Base-by-base conservation (phyloP, 1,139 yeast species). In the Pichia sp. region DNA sequence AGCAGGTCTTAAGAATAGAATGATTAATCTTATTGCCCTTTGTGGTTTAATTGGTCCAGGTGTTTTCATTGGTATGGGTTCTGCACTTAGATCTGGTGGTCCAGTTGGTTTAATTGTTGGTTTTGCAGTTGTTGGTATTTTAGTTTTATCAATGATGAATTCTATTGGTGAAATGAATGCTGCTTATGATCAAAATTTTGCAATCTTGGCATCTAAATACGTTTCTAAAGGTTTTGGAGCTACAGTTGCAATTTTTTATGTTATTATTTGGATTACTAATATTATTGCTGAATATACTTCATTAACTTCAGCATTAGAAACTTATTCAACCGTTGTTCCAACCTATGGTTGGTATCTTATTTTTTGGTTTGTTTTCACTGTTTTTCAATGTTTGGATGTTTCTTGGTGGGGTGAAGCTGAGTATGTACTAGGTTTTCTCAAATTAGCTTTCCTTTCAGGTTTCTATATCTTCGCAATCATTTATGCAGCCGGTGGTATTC, bases 401-500 rank as follows among this genome's bases (percentile, higher is more conserved):
- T 66, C 69, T 3, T 73, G 73, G 44, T 79, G 76, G 64, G 85
- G 84, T 28, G 83, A 78, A 56, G 69, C 74, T 24, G 85, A 79
- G 56, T 78, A 69, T 54, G 68, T 79, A 69, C 60, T 78, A 35
- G 83, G 82, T 0, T 62, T 76, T 41, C 53, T 72, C 46, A 78
- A 78, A 58, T 62, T 78, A 20, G 57, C 68, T 6, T 78, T 80
- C 11, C 60, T 78, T 22, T 58, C 72, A 11, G 81, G 78, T 0
- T 78, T 73, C 53, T 78, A 78, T 58, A 55, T 78, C 36, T 78
- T 79, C 56, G 69, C 82, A 30, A 75, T 78, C 37, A 64, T 78
- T 25, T 78, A 75, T 54, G 78, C 80, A 22, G 69, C 82, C 24
- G 95, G 94, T 35, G 95, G 94, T 32, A 69, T 80, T 31, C 68